Base-by-base conservation (phyloP, 2,329 filamentous ascomycete genomes). In the Paecilomyces formosus region DNA sequence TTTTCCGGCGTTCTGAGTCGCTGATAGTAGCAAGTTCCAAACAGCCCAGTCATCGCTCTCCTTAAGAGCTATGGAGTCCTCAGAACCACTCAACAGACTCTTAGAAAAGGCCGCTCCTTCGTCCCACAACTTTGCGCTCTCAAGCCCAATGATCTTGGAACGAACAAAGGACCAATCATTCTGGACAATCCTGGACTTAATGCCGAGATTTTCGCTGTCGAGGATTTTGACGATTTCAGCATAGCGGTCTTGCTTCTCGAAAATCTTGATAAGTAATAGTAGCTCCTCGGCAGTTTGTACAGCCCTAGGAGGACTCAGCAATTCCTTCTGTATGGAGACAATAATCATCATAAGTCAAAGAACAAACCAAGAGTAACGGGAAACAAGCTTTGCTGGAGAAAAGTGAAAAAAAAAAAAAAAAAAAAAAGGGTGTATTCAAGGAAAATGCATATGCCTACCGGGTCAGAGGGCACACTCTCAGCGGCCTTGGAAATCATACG, bases 401-500 rank as follows among this genome's bases (percentile, higher is more conserved):
- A 53, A 50, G 54, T 31, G 30, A 31, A 12, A 8, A 8, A 8
- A 8, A 30, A 30, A 5, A 30, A 30, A 30, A 30, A 30, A 30
- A n/a, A n/a, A n/a, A n/a, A n/a, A n/a, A 26, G 24, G 24, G 24
- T 26, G 24, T 26, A 28, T 33, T 7, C 13, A 35, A 39, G 45
- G 50, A 18, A 56, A 28, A 24, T 30, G 58, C 54, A 60, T 51
- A 8, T 55, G 62, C 74, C 64, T 74, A 80, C 77, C 62, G 74
- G 72, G 62, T 76, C 72, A 28, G 66, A 63, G n/a, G 76, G 75
- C 51, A 78, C 75, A 33, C 70, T 74, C 6, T 73, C 71, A 12
- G 75, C 77, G 50, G 78, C 76, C 60, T 80, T 80, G 7, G 74
- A 75, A 15, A 78, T 70, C 75, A 80, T 78, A 39, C 78, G 76